A percentile compares a stretch with the other conserved stretches of the same genome.
These are phyloP conservation scores for Camelina laxa DNA, from an alignment of 345 rosid species.

Conservation along the genomic window DNA sequence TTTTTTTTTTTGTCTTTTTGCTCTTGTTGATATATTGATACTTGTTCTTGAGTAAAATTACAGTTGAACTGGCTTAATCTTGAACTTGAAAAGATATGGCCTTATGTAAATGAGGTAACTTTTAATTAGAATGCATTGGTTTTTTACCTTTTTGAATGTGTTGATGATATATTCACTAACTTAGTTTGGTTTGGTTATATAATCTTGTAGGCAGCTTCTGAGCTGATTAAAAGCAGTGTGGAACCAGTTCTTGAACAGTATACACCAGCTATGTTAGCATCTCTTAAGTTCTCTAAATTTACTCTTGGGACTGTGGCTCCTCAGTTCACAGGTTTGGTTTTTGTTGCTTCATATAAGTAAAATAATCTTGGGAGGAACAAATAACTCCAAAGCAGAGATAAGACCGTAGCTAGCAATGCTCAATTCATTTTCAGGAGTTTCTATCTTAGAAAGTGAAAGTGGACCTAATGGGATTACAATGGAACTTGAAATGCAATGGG, in stretches of 20 bases:
- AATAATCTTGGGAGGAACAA: background rate
- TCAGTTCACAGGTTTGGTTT: slow-evolving; percentile 76
- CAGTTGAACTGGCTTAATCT: slow-evolving; percentile 91
- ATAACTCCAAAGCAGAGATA: background rate
- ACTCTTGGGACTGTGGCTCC: slow-evolving; percentile 98
- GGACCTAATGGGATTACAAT: slow-evolving; percentile 58
- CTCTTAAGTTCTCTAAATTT: slow-evolving; percentile 77
- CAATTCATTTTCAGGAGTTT: slow-evolving; percentile 56
- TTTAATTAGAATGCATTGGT: background rate
- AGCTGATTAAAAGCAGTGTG: slow-evolving; percentile 69
- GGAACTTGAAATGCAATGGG: slow-evolving; percentile 98
- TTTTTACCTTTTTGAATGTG: background rate
- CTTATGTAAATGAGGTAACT: slow-evolving; percentile 75
- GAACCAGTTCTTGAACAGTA: slow-evolving; percentile 92
- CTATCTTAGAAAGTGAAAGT: slow-evolving; percentile 65
- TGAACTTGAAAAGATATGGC: slow-evolving; percentile 91
- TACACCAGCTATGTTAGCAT: slow-evolving; percentile 69
- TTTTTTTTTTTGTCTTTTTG: background rate
- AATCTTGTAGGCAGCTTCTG: slow-evolving; percentile 81
- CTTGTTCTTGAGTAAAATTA: slow-evolving; percentile 25
- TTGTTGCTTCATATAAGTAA: slow-evolving; percentile 4
- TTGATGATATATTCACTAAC: background rate
- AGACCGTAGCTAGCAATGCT: background rate
- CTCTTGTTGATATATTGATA: slow-evolving; percentile 26
- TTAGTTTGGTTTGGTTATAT: background rate